phyloP scores from a whole-genome alignment of 805 yeast species.

The Pichia manshurica region DNA sequence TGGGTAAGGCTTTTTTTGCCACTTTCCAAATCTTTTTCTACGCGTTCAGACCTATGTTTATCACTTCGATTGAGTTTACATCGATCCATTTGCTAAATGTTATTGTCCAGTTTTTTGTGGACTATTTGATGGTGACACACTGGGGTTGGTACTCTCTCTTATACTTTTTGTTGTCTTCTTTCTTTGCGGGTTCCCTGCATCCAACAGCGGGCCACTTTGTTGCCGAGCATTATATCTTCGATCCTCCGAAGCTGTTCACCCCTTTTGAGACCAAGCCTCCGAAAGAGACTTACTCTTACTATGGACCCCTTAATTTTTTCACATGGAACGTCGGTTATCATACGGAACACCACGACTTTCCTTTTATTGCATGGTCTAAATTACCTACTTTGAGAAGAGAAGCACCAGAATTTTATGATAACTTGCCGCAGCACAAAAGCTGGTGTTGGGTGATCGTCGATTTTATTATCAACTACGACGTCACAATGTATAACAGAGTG shows the following conservation, averaged over 20 bases:
- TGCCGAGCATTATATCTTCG: slow-evolving; percentile 84
- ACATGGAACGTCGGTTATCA: slow-evolving; percentile 95
- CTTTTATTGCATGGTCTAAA: slow-evolving; percentile 86
- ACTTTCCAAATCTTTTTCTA: slow-evolving; percentile 85
- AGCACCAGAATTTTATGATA: slow-evolving; percentile 77
- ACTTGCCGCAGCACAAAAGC: slow-evolving; percentile 67
- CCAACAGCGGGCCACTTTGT: slow-evolving; percentile 95
- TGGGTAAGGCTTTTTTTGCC: slow-evolving; percentile 88
- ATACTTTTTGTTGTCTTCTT: slow-evolving; percentile 70
- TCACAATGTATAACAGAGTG: slow-evolving; percentile 75
- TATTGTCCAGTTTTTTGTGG: slow-evolving; percentile 52
- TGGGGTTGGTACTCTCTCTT: slow-evolving; percentile 62
- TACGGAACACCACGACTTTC: slow-evolving; percentile 94
- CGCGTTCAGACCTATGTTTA: slow-evolving; percentile 84
- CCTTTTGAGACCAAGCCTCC: slow-evolving; percentile 43
- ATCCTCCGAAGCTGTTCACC: slow-evolving; percentile 39
- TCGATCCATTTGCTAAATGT: slow-evolving; percentile 68
- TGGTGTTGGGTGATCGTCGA: slow-evolving; percentile 75
- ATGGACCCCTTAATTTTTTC: slow-evolving; percentile 68
- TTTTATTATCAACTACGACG: slow-evolving; percentile 62
- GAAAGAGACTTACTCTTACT: slow-evolving; percentile 81
- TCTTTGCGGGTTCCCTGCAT: slow-evolving; percentile 86
- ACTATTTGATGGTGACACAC: slow-evolving; percentile 46
- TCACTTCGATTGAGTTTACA: slow-evolving; percentile 70
- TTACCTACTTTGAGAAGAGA: slow-evolving; percentile 56